These are phyloP conservation scores for Patellaria atrata DNA, from an alignment of 495 filamentous ascomycete species.

Conservation along the genomic window DNA sequence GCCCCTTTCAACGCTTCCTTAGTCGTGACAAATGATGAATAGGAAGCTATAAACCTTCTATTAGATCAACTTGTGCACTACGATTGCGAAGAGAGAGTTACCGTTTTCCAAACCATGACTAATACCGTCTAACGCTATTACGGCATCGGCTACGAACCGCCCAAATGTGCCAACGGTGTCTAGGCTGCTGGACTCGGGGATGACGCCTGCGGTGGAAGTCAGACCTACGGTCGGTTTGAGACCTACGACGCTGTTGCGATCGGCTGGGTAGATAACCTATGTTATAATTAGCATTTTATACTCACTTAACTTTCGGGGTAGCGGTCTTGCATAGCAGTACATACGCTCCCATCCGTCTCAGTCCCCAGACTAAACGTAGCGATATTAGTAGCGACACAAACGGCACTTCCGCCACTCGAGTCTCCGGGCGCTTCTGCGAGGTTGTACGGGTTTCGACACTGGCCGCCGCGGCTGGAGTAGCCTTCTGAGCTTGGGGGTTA, in stretches of 20 bases:
- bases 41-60: too few species aligned
- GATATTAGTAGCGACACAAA: slow-evolving; percentile 46
- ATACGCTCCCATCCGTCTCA: slow-evolving; percentile 58
- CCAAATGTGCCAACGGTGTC: slow-evolving; percentile 56
- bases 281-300: too few species aligned
- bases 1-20: slow-evolving; percentile 43
- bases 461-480: slow-evolving; percentile 51
- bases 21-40: too few species aligned
- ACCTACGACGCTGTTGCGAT: slow-evolving; percentile 48
- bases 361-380: slow-evolving; percentile 53
- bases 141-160: slow-evolving; percentile 50
- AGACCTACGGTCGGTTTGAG: slow-evolving; percentile 56
- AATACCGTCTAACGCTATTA: slow-evolving; percentile 50
- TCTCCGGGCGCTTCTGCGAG: slow-evolving; percentile 54
- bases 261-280: slow-evolving; percentile 61
- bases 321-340: too few species aligned
- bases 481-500: too few species aligned
- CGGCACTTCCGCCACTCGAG: slow-evolving; percentile 47
- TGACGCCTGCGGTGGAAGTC: slow-evolving; percentile 46
- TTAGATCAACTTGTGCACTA: too few species aligned
- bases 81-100: too few species aligned
- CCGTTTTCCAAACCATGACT: too few species aligned
- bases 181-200: slow-evolving; percentile 51
- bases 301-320: too few species aligned
- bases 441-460: slow-evolving; percentile 52